Percentiles rank a stretch among this genome's conserved stretches.
These are phyloP conservation scores for Suzukiozyma palmioleophila DNA, from an alignment of 1,139 yeast genomes.

Conservation along the genomic window DNA sequence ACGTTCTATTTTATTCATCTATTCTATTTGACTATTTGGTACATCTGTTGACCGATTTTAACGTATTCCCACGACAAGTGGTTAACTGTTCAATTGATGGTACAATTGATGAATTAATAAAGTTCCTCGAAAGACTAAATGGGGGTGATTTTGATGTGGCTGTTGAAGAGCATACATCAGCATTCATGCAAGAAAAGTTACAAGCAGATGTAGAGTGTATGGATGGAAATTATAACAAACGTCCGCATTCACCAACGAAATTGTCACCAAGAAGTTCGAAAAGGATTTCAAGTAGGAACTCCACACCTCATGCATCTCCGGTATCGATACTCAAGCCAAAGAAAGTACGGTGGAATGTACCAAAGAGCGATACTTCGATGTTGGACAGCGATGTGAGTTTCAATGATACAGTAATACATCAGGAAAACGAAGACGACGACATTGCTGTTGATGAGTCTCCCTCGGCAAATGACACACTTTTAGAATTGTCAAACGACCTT, in stretches of 20 bases:
- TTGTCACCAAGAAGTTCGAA: slow-evolving; percentile 18
- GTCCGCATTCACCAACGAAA: slow-evolving; percentile 26
- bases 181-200: slow-evolving; percentile 25
- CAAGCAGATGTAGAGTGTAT: slow-evolving; percentile 11
- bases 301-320: slow-evolving; percentile 11
- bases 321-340: slow-evolving; percentile 13
- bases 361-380: slow-evolving; percentile 26
- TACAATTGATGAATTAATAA: slow-evolving; percentile 9
- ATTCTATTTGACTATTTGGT: slow-evolving; percentile 41
- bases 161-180: slow-evolving; percentile 26
- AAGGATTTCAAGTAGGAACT: neutral
- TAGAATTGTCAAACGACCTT: slow-evolving; percentile 18
- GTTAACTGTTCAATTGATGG: slow-evolving; percentile 7
- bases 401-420: slow-evolving; percentile 18
- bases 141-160: slow-evolving; percentile 37
- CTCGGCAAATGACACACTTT: slow-evolving; percentile 16
- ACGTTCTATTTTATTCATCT: slow-evolving; percentile 53
- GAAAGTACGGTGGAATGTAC: slow-evolving; percentile 39
- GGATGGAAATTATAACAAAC: slow-evolving; percentile 16
- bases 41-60: slow-evolving; percentile 23
- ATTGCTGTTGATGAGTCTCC: slow-evolving; percentile 29
- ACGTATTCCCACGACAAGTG: slow-evolving; percentile 16
- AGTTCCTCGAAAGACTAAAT: slow-evolving; percentile 23
- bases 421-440: slow-evolving; percentile 13
- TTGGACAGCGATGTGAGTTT: slow-evolving; percentile 23